Evolutionary conservation across 176 grass and related monocot genomes (phyloP), one percentile per base, ranked within the genome.

Genomic region (Elymus sibiricus): DNA sequence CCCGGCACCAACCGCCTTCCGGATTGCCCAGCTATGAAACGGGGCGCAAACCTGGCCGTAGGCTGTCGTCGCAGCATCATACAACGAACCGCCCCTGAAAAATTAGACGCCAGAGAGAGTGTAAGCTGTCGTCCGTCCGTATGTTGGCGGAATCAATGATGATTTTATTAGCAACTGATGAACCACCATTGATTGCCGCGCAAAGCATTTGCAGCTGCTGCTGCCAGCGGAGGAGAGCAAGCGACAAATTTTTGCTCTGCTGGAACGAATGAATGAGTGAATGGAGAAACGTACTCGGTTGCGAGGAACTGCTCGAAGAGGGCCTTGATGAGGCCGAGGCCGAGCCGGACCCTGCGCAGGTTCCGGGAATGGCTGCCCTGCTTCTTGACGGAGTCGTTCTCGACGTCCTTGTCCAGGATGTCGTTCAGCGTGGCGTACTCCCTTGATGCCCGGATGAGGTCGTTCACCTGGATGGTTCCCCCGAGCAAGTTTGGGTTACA

Each of bases 331-430:
- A 99, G 97, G 71, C 91, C 94, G 34, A 99, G 97, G 62, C 97
- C 97, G 11, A 99, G 94, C 5, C 97, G 88, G 72, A 99, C 94
- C 44, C 97, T 90, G 68, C 97, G 94, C 47, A 99, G 85, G 87
- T 94, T 99, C 65, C 97, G 90, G 29, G 97, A 96, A 77, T 96
- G 97, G 90, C 97, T 99, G 47, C 97, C 97, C 88, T 95, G 92
- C 77, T 92, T 93, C 86, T 91, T 90, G n/a, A 99, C 92, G 11
- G 55, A 82, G 67, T 94, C 94, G 28, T 85, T 83, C 86, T 93
- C 86, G 3, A 99, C 17, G 79, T 99, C 97, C 76, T 96, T 89
- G 74, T 99, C 97, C 26, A 99, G 44, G 82, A 99, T 96, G 46
- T 92, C 82, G 31, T 72, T 93, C 47, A 99, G 88, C 34, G 94